Evolutionary conservation across 768 basidiomycete genomes (phyloP).

Genomic region (Tubosaeta sp.): DNA sequence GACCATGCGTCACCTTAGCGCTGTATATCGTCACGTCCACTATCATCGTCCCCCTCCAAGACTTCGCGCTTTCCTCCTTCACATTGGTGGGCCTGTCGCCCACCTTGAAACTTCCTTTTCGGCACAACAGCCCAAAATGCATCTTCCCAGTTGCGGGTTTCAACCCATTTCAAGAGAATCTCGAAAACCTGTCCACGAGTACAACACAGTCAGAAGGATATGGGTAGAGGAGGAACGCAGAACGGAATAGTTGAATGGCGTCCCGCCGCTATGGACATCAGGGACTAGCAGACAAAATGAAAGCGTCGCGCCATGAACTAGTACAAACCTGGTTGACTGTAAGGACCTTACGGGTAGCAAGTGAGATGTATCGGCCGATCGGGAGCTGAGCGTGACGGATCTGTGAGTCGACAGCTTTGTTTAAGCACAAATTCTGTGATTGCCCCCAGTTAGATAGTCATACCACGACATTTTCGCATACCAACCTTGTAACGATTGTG

Average conservation of each 20-base stretch:
- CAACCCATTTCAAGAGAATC: slow-evolving; percentile 88
- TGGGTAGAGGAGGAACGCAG: not conserved
- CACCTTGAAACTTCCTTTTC: slow-evolving; percentile 74
- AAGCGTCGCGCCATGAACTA: not conserved
- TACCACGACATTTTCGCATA: not conserved
- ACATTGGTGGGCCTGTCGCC: slow-evolving; percentile 9
- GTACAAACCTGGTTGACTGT: slow-evolving; percentile 83
- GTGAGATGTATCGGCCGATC: slow-evolving; percentile 84
- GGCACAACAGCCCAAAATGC: slow-evolving; percentile 91
- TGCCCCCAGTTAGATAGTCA: slow-evolving; percentile 8
- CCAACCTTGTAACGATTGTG: slow-evolving; percentile 91
- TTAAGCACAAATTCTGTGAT: slow-evolving; percentile 76
- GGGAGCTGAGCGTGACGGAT: slow-evolving; percentile 88
- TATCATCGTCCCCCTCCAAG: not conserved
- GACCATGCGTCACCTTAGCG: not conserved
- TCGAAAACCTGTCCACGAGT: slow-evolving; percentile 59
- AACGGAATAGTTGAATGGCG: not conserved
- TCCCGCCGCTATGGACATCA: slow-evolving; percentile 1
- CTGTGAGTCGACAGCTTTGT: slow-evolving; percentile 72
- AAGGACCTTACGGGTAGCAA: slow-evolving; percentile 90
- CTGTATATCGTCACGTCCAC: not conserved
- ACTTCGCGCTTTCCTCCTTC: slow-evolving; percentile 5
- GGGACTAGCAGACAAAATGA: slow-evolving; percentile 1
- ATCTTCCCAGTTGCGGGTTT: slow-evolving; percentile 77
- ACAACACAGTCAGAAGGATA: slow-evolving; percentile 2